Base-by-base conservation (phyloP, 805 yeast genomes). In the Saccharomycopsis synnaedendra region DNA sequence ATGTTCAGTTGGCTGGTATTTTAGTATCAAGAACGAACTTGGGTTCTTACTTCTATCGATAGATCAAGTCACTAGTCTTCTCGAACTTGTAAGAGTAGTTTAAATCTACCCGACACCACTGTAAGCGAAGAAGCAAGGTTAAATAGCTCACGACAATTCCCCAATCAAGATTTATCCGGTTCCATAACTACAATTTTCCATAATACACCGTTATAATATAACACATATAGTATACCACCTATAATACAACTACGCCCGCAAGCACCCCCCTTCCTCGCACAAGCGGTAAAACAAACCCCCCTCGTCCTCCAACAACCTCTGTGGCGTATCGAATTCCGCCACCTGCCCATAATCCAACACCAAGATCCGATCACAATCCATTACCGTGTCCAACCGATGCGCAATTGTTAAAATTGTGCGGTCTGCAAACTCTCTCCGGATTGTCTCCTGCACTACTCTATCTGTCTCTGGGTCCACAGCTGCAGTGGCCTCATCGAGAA, bases 401-500 rank as follows among this genome's bases (percentile, higher is more conserved):
- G 96, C 96, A 58, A 87, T 87, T 0, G 96, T 86, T 51, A 87
- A 63, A 52, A 88, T 85, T 0, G 96, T 88, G 55, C 85, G 74
- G 53, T 82, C 77, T 44, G 68, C 71, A 60, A 87, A 87, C 59
- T 78, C 83, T 5, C 67, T 60, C 53, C 94, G 72, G 43, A 87
- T 85, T 0, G 95, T 85, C 56, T 80, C 78, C 65, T 86, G 95
- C 42, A 86, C 72, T 44, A 85, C 70, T 54, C 74, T 70, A 59
- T 86, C 95, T 1, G 95, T 86, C 60, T 85, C 85, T 19, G 82
- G 82, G 62, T 86, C 95, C 30, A 86, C 90, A 8, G 95, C 86
- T 0, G 95, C 90, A 1, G 83, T 78, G n/a, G 83, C 95, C 65
- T 87, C 96, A 58, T 88, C 96, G 46, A 87, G 66, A 11, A 88